phyloP scores from a whole-genome alignment of 192 early-diverging fungal species.

The Backusella circina region DNA sequence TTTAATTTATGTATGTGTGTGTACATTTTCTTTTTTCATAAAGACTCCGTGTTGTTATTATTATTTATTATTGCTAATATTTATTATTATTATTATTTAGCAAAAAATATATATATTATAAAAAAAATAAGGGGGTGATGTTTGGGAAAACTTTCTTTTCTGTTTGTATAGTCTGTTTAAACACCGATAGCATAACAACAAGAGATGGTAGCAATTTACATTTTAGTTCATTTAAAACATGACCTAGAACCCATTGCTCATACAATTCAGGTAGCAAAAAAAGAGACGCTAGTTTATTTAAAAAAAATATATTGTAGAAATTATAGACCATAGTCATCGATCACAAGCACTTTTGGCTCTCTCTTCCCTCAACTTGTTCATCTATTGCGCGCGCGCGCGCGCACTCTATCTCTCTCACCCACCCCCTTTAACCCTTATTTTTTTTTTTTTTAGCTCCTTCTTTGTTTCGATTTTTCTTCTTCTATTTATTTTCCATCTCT shows the following conservation, averaged over 20 bases:
- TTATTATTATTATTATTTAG: not conserved
- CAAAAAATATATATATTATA: not conserved
- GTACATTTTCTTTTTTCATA: not conserved
- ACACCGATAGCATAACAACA: not conserved
- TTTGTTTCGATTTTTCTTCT: slow-evolving; percentile 7
- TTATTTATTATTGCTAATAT: not conserved
- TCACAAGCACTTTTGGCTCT: not conserved
- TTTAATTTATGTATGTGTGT: slow-evolving; percentile 3
- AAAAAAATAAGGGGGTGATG: not conserved
- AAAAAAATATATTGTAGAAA: not conserved
- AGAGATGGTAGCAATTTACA: not conserved
- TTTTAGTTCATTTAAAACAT: not conserved
- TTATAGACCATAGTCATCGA: not conserved
- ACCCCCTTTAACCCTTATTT: slow-evolving; percentile 9
- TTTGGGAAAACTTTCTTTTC: not conserved
- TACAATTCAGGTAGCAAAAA: not conserved
- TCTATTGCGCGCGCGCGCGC: not conserved
- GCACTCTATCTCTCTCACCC: not conserved
- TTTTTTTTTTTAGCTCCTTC: slow-evolving; percentile 12
- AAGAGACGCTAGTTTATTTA: not conserved
- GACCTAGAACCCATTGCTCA: not conserved
- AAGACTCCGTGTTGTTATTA: slow-evolving; percentile 1
- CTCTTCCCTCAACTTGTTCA: not conserved
- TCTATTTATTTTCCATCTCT: slow-evolving; percentile 1
- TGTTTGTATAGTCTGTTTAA: not conserved